Evolutionary conservation across 1,284 basidiomycete genomes (phyloP), one percentile per base, ranked within the genome.

Genomic region (Mycena citricolor): DNA sequence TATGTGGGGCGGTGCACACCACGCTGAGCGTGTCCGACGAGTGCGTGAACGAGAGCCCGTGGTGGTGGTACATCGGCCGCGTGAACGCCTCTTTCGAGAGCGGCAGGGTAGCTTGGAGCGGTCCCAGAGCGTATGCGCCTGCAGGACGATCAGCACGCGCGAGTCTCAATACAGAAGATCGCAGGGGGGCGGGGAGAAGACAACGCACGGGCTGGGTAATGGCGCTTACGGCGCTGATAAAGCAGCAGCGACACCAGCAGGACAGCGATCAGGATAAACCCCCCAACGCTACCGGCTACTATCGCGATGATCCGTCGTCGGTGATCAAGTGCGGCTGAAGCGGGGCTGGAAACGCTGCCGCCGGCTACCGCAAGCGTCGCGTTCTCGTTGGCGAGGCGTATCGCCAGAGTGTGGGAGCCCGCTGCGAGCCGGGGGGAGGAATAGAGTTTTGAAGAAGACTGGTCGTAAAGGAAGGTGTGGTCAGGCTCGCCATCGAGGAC

Each of bases 11-110:
- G 14, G 57, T 57, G n/a, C n/a, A n/a, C 7, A 58, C 30, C 30
- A 42, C 21, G 21, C 55, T 49, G 30, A 59, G 47, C 3, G 54
- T 54, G 24, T 59, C 58, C 24, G 42, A 55, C 2, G 59, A 57
- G 12, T 52, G 46, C 32, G 46, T 49, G 55, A 65, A 61, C 7
- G 57, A 55, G 8, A 63, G 32, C 17, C 59, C 61, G 51, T 63
- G 56, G 29, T 57, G 55, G 36, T 59, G 54, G 46, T 56, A 55
- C 23, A 60, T 59, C 6, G 48, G 55, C 7, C 58, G 59, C 26
- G 63, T 63, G 44, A 61, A 62, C 2, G 60, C 61, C 49, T 65
- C 58, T 39, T 62, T 63, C 12, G 60, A 53, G 11, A 42, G 51
- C 5, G 59, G 60, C 25, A 62, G 49, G 22, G 51, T 52, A n/a